Evolutionary conservation across 805 yeast genomes (phyloP).

Genomic region (Kluyveromyces wickerhamii): DNA sequence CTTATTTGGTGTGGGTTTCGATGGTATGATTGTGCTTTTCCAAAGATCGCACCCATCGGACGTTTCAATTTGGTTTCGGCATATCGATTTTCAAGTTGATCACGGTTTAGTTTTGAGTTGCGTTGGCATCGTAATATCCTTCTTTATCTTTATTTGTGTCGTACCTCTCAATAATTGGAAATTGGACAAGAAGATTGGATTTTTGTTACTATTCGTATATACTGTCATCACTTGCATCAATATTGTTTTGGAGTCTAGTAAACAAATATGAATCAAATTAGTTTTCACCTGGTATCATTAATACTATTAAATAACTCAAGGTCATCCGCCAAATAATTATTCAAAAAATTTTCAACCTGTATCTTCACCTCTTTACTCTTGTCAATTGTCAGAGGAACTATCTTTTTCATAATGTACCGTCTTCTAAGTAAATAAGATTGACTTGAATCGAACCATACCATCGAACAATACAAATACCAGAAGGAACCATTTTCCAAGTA

Average conservation of each 20-base stretch:
- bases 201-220: conserved; percentile 17
- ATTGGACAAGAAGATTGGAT: conserved; percentile 37
- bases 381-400: conserved; percentile 17
- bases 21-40: conserved; percentile 45
- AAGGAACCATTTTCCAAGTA: conserved; percentile 18
- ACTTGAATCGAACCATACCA: conserved; percentile 20
- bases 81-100: conserved; percentile 34
- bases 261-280: neutral
- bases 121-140: conserved; percentile 33
- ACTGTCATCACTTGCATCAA: conserved; percentile 14
- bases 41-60: conserved; percentile 4
- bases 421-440: conserved; percentile 23
- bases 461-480: conserved; percentile 23
- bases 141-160: conserved; percentile 32
- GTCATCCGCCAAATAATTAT: conserved; percentile 25
- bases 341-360: conserved; percentile 15
- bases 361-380: conserved; percentile 2
- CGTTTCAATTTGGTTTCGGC: conserved; percentile 7
- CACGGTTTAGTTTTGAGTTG: conserved; percentile 33
- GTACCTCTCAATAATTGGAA: conserved; percentile 43
- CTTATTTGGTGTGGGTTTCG: conserved; percentile 72
- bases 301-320: conserved; percentile 14
- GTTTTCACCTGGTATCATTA: conserved; percentile 3
- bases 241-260: conserved; percentile 13
- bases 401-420: conserved; percentile 12